phyloP scores from a whole-genome alignment of 805 yeast species.

The Wickerhamia fluorescens region DNA sequence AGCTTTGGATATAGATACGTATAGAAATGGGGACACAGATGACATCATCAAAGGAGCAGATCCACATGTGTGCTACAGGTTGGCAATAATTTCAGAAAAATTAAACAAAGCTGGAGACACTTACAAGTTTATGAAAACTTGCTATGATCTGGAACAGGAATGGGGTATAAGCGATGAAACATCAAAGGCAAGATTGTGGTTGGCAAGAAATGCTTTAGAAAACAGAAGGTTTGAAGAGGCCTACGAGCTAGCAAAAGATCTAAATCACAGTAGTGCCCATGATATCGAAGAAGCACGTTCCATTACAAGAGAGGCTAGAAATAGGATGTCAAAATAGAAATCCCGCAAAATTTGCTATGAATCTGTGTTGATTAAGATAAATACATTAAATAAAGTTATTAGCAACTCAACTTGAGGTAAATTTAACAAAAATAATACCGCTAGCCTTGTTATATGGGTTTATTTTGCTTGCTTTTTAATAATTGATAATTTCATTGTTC shows the following conservation, averaged over 20 bases:
- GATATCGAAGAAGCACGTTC: conserved; percentile 86
- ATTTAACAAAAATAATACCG: no score
- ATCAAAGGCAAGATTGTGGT: conserved; percentile 78
- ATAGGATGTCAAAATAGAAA: conserved; percentile 40
- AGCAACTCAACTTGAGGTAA: no score
- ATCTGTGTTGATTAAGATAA: no score
- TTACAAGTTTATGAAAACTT: conserved; percentile 54
- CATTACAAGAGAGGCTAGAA: conserved; percentile 72
- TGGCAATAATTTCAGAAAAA: conserved; percentile 63
- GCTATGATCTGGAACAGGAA: conserved; percentile 56
- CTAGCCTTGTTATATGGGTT: no score
- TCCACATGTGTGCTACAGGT: conserved; percentile 50
- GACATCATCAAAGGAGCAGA: conserved; percentile 17
- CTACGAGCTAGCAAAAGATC: conserved; percentile 62
- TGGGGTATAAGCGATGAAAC: conserved; percentile 70
- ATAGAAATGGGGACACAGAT: conserved; percentile 12
- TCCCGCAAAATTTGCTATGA: no score
- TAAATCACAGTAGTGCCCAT: conserved; percentile 64
- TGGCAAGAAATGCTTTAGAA: conserved; percentile 62
- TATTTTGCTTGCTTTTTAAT: no score
- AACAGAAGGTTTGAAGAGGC: conserved; percentile 59
- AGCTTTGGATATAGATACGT: conserved; percentile 53
- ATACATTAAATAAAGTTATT: no score
- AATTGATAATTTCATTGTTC: conserved; percentile 7
- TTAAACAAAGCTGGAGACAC: conserved; percentile 48